Evolutionary conservation across 805 yeast genomes (phyloP).

Genomic region (Yamadazyma akitaensis): DNA sequence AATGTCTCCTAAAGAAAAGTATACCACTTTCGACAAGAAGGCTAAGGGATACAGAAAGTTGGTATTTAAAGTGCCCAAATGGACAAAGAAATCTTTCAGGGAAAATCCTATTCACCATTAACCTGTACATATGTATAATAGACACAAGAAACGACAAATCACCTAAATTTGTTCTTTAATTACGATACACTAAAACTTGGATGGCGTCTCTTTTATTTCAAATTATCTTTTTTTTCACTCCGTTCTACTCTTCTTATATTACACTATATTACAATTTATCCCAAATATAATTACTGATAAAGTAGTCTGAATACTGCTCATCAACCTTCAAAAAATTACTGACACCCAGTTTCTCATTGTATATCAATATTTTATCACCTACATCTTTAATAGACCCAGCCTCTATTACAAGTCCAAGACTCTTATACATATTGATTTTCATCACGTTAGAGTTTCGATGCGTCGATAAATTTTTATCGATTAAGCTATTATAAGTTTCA

Average conservation of each 20-base stretch:
- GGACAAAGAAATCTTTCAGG: conserved; percentile 84
- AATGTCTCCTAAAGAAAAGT: conserved; percentile 81
- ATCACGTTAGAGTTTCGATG: conserved; percentile 46
- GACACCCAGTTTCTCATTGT: conserved; percentile 37
- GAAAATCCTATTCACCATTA: conserved; percentile 61
- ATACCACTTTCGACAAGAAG: conserved; percentile 76
- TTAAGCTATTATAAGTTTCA: conserved; percentile 22
- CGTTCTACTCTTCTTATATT: not conserved
- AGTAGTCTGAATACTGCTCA: conserved; percentile 44
- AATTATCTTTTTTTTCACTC: not conserved
- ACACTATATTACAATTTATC: conserved; percentile 37
- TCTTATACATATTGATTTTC: conserved; percentile 57
- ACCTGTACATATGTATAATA: conserved; percentile 8
- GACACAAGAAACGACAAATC: not conserved
- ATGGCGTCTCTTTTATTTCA: not conserved
- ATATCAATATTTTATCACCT: conserved; percentile 41
- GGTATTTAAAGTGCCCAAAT: conserved; percentile 82
- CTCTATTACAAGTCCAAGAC: conserved; percentile 50
- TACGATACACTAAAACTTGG: no score
- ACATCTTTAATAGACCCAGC: not conserved
- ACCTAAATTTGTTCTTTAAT: not conserved
- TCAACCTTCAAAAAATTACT: conserved; percentile 52
- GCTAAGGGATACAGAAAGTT: conserved; percentile 81
- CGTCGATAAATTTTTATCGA: conserved; percentile 26
- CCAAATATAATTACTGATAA: conserved; percentile 77